Percentiles rank a stretch among this genome's conserved stretches.
These are phyloP conservation scores for Oleoguttula mirabilis DNA, from an alignment of 495 filamentous ascomycete species.

Conservation along the genomic window DNA sequence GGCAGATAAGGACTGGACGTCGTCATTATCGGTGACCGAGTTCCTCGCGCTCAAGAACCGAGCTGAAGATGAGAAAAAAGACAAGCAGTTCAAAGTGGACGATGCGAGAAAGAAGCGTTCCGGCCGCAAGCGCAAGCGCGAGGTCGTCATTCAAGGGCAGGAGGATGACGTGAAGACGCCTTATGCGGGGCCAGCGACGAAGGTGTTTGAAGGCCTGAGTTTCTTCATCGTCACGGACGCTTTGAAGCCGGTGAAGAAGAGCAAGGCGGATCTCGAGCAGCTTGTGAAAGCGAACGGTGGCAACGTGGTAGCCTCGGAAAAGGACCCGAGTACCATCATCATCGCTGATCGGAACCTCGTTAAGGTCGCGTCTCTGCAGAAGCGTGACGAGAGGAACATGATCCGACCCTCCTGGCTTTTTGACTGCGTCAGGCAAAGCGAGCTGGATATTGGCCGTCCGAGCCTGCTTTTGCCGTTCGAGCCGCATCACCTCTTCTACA, in stretches of 20 bases:
- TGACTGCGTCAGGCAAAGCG: constrained; percentile 59
- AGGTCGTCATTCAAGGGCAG: constrained; percentile 61
- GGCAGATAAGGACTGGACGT: constrained; percentile 72
- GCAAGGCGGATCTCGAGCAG: constrained; percentile 71
- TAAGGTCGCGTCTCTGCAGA: constrained; percentile 72
- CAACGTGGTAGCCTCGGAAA: constrained; percentile 63
- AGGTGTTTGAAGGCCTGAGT: constrained; percentile 60
- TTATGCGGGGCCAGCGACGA: constrained; percentile 45
- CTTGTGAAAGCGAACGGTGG: constrained; percentile 83
- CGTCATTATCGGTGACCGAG: constrained; percentile 61
- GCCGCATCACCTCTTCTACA: constrained; percentile 51
- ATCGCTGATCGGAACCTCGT: constrained; percentile 78
- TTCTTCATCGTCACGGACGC: constrained; percentile 68
- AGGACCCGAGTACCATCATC: constrained; percentile 45
- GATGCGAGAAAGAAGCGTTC: constrained; percentile 39
- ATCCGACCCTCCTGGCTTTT: constrained; percentile 73
- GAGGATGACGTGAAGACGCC: constrained; percentile 37
- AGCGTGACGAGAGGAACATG: constrained; percentile 53
- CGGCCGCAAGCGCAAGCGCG: constrained; percentile 51
- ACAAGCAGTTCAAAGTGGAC: constrained; percentile 76
- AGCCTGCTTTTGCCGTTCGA: constrained; percentile 58
- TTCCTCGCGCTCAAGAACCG: constrained; percentile 61
- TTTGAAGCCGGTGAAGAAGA: constrained; percentile 46
- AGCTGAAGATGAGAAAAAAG: constrained; percentile 58
- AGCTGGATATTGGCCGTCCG: constrained; percentile 46